A percentile compares a stretch with the other conserved stretches of the same genome.
Conservation (phyloP, 78 protist species). For the Cavenderia fasciculata region DNA sequence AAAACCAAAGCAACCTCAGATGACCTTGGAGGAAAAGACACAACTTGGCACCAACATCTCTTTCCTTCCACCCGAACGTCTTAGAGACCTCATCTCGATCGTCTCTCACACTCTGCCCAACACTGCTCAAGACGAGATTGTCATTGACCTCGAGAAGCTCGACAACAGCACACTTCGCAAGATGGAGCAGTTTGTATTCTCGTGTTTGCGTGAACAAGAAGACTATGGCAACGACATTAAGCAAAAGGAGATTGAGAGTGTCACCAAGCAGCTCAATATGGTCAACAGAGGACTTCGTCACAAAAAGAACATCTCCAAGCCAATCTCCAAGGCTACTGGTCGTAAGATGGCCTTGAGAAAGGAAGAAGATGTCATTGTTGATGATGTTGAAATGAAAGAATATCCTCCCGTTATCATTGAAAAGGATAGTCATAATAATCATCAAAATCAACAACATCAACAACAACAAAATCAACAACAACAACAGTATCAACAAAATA, state of each 20-base stretch:
- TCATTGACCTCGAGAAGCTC: slow-evolving; percentile 61
- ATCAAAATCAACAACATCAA: too few species aligned
- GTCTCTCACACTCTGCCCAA: slow-evolving; percentile 26
- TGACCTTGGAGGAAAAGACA: slow-evolving; percentile 67
- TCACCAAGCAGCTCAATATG: background rate
- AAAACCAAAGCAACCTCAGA: background rate
- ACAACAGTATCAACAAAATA: too few species aligned
- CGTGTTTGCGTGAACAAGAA: background rate
- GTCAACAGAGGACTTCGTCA: background rate
- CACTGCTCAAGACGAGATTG: slow-evolving; percentile 54
- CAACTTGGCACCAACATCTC: slow-evolving; percentile 31
- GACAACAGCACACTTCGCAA: slow-evolving; percentile 46
- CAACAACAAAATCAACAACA: too few species aligned
- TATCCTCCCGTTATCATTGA: slow-evolving; percentile 3
- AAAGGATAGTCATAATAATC: background rate
- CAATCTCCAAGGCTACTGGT: slow-evolving; percentile 68
- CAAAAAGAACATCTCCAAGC: slow-evolving; percentile 34
- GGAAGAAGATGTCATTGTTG: slow-evolving; percentile 25
- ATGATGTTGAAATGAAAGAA: background rate
- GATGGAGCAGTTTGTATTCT: slow-evolving; percentile 20
- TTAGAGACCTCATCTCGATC: slow-evolving; percentile 37
- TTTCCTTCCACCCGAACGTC: slow-evolving; percentile 1
- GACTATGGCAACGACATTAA: background rate
- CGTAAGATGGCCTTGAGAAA: slow-evolving; percentile 1
- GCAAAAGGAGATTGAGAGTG: background rate